Conservation (phyloP, 495 filamentous ascomycete species). For the Aspergillus avenaceus region DNA sequence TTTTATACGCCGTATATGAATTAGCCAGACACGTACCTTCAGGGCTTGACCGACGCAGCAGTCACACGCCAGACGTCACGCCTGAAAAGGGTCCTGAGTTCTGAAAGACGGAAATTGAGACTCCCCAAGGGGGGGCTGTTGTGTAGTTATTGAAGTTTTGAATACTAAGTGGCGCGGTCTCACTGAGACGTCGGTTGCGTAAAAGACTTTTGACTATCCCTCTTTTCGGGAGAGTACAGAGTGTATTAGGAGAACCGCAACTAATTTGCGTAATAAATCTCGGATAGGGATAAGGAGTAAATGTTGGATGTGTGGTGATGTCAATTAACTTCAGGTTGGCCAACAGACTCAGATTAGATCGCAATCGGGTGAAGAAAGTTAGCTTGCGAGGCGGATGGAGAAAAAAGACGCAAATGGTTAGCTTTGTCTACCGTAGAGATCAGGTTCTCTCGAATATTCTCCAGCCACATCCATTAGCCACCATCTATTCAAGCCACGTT, state of each 20-base stretch:
- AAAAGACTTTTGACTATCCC: not conserved
- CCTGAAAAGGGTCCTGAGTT: conserved; percentile 30
- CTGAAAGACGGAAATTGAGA: not conserved
- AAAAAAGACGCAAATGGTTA: conserved; percentile 4
- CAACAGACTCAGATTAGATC: not conserved
- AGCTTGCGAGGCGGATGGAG: not conserved
- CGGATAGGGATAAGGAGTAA: not conserved
- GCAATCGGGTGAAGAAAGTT: not conserved
- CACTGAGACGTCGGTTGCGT: not conserved
- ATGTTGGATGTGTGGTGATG: too few species aligned
- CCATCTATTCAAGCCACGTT: too few species aligned
- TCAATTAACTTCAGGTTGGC: not conserved
- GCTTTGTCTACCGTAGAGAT: conserved; percentile 3
- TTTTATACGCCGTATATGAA: conserved; percentile 29
- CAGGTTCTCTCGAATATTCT: too few species aligned
- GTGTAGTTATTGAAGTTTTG: not conserved
- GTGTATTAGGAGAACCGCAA: too few species aligned
- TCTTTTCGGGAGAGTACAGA: too few species aligned
- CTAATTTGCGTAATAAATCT: too few species aligned
- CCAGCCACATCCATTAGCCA: not conserved
- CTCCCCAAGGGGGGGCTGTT: conserved; percentile 1
- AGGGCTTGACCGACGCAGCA: conserved; percentile 40
- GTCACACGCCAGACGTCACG: conserved; percentile 37
- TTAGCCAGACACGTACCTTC: conserved; percentile 58
- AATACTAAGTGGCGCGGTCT: not conserved